Evolutionary conservation across 2,329 filamentous ascomycete genomes (phyloP).

Genomic region (Ascochyta clinopodiicola): DNA sequence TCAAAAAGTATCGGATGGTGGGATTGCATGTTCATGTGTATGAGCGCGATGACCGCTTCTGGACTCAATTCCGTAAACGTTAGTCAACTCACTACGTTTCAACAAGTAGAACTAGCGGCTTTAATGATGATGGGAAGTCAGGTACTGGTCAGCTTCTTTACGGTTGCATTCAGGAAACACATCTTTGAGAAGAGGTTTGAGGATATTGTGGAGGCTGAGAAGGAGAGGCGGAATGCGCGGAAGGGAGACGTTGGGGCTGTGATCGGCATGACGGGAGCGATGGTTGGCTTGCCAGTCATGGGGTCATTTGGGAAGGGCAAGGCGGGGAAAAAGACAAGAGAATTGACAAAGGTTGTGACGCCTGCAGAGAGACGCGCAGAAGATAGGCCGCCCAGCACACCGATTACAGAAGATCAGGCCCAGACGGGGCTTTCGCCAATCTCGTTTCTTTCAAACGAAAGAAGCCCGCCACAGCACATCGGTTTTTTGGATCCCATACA

Average conservation of each 20-base stretch:
- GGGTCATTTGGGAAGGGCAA: constrained; percentile 29
- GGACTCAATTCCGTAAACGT: constrained; percentile 32
- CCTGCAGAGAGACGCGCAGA: constrained; percentile 9
- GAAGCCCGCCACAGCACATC: constrained; percentile 21
- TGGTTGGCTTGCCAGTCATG: constrained; percentile 32
- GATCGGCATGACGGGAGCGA: constrained; percentile 30
- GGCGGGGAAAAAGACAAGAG: constrained; percentile 9
- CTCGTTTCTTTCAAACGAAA: constrained; percentile 16
- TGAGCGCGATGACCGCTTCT: constrained; percentile 18
- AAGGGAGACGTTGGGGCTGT: constrained; percentile 24
- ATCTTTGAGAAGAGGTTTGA: constrained; percentile 34
- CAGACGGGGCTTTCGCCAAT: constrained; percentile 14
- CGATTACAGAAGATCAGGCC: constrained; percentile 7
- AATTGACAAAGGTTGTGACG: constrained; percentile 13
- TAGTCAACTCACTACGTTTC: constrained; percentile 30
- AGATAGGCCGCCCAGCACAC: constrained; percentile 13
- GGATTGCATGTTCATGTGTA: constrained; percentile 32
- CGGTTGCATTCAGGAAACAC: constrained; percentile 29
- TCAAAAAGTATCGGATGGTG: constrained; percentile 31
- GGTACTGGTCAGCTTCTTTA: constrained; percentile 29
- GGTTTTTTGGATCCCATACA: constrained; percentile 30
- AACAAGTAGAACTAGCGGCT: constrained; percentile 21
- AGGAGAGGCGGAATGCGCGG: constrained; percentile 26
- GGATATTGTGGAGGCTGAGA: constrained; percentile 30
- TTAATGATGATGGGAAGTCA: constrained; percentile 35